A percentile compares a stretch with the other conserved stretches of the same genome.
These are phyloP conservation scores for Parastagonospora avenae DNA, from an alignment of 2,329 filamentous ascomycete genomes.

Conservation along the genomic window DNA sequence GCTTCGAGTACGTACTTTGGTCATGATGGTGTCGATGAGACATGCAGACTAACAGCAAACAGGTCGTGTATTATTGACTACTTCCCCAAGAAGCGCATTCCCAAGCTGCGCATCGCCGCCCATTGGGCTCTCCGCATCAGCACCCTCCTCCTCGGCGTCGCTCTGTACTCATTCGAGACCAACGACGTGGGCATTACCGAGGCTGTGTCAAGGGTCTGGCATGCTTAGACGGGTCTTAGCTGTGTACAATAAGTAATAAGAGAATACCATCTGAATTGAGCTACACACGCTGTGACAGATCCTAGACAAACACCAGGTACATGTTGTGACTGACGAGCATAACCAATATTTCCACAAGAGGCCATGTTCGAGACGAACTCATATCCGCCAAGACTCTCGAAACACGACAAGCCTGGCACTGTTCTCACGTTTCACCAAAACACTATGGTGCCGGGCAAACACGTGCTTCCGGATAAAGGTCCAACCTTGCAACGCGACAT, in stretches of 20 bases:
- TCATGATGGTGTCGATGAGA: neutral
- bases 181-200: slow-evolving; percentile 96
- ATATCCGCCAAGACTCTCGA: too few species aligned
- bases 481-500: neutral
- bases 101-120: slow-evolving; percentile 68
- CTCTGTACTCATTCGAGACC: slow-evolving; percentile 98
- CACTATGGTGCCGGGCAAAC: too few species aligned
- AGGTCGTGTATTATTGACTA: slow-evolving; percentile 86
- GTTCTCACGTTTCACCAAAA: too few species aligned
- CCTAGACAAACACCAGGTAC: too few species aligned
- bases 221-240: slow-evolving; percentile 59
- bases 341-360: too few species aligned
- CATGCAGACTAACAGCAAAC: slow-evolving; percentile 10
- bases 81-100: slow-evolving; percentile 73
- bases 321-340: too few species aligned
- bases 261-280: too few species aligned
- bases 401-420: too few species aligned
- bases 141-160: slow-evolving; percentile 81
- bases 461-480: neutral
- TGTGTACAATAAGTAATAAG: too few species aligned
- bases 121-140: slow-evolving; percentile 79
- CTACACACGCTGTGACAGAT: too few species aligned
- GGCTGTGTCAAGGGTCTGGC: slow-evolving; percentile 87
- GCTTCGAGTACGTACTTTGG: slow-evolving; percentile 70
- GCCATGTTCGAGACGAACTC: too few species aligned